phyloP scores from a whole-genome alignment of 2,329 filamentous ascomycete genomes.

The Aureobasidium sp. region DNA sequence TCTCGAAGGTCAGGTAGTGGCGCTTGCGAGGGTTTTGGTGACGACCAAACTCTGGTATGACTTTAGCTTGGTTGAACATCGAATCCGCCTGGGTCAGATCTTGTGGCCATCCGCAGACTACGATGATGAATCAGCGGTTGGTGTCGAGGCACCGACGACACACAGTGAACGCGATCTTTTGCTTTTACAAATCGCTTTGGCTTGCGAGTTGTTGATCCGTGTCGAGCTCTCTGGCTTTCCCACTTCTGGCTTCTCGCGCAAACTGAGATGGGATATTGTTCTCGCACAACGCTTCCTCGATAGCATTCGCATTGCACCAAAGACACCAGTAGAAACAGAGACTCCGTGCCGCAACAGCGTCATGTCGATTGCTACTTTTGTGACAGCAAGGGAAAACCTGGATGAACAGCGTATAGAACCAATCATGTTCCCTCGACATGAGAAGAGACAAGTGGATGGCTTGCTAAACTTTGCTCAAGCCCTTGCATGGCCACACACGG shows the following conservation, averaged over 20 bases:
- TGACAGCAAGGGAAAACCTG: constrained; percentile 21
- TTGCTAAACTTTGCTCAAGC: constrained; percentile 45
- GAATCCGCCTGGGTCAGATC: constrained; percentile 40
- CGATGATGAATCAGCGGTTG: constrained; percentile 25
- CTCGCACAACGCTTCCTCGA: constrained; percentile 47
- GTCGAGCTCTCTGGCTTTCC: constrained; percentile 32
- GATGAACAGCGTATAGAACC: constrained; percentile 19
- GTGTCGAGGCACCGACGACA: constrained; percentile 25
- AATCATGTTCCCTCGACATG: constrained; percentile 30
- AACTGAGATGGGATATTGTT: constrained; percentile 52
- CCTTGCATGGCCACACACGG: constrained; percentile 42
- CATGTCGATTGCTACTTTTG: constrained; percentile 23
- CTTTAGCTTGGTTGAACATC: constrained; percentile 41
- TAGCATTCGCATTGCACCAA: constrained; percentile 39
- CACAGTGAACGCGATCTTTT: constrained; percentile 45
- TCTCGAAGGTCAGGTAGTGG: constrained; percentile 41
- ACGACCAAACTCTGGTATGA: constrained; percentile 41
- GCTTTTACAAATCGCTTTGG: constrained; percentile 48
- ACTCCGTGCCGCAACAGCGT: constrained; percentile 20
- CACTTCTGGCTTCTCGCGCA: constrained; percentile 37
- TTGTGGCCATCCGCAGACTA: constrained; percentile 34
- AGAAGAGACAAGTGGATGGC: constrained; percentile 42
- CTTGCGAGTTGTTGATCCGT: constrained; percentile 49
- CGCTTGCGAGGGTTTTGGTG: constrained; percentile 37
- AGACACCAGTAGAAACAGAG: constrained; percentile 16